Percentiles rank a stretch among this genome's conserved stretches.
These are phyloP conservation scores for Panus rudis DNA, from an alignment of 768 basidiomycete species.

Conservation along the genomic window DNA sequence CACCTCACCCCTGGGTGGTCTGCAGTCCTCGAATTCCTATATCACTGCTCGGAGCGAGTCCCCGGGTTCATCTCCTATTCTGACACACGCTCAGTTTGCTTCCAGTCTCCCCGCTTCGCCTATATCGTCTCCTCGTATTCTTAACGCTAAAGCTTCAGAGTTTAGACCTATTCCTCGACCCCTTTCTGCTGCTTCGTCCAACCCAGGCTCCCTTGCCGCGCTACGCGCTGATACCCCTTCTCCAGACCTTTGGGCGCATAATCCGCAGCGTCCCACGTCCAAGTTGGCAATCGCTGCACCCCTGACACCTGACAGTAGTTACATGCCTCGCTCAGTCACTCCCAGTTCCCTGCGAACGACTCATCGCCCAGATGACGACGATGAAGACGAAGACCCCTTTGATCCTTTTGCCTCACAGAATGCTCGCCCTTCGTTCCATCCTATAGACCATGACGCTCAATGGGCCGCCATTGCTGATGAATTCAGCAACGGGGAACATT, in stretches of 20 bases:
- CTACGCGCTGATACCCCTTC: conserved; percentile 75
- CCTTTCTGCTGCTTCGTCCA: conserved; percentile 64
- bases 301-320: conserved; percentile 63
- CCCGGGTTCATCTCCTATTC: conserved; percentile 63
- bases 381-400: conserved; percentile 81
- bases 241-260: conserved; percentile 84
- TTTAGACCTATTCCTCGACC: conserved; percentile 83
- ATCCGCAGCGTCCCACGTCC: conserved; percentile 58
- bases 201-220: conserved; percentile 43
- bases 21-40: conserved; percentile 45
- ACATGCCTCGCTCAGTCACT: conserved; percentile 48
- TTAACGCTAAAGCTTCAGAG: conserved; percentile 86
- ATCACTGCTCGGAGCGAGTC: conserved; percentile 46
- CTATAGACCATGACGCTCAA: conserved; percentile 60
- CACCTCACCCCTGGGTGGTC: conserved; percentile 63
- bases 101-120: conserved; percentile 81
- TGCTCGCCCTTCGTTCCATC: conserved; percentile 52
- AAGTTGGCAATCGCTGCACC: conserved; percentile 92
- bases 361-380: conserved; percentile 48
- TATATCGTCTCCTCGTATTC: conserved; percentile 72
- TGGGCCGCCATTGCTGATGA: conserved; percentile 26
- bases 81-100: conserved; percentile 63
- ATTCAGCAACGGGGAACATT: conserved; percentile 10
- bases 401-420: conserved; percentile 60
- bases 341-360: conserved; percentile 69